Percentiles rank a stretch among this genome's conserved stretches.
Evolutionary conservation across 257 asterid genomes (phyloP).

Genomic region (Oldenlandia corymbosa): DNA sequence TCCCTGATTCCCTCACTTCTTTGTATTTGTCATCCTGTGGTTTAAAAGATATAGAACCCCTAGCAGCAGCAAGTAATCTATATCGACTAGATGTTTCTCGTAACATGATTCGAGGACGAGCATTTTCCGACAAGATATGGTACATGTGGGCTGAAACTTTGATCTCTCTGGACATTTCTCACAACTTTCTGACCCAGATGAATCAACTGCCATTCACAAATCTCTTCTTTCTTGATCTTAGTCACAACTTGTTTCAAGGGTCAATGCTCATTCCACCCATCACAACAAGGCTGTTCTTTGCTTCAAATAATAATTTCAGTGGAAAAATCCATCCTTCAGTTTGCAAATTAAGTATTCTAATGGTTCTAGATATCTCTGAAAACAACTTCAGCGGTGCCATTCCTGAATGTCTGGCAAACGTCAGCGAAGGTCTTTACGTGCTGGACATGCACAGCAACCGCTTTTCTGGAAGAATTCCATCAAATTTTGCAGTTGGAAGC

Average conservation of each 20-base stretch:
- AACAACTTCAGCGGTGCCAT: slow-evolving; percentile 16
- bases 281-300: neutral
- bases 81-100: slow-evolving; percentile 7
- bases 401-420: slow-evolving; percentile 13
- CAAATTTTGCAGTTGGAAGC: slow-evolving; percentile 16
- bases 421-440: slow-evolving; percentile 7
- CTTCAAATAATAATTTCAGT: slow-evolving; percentile 14
- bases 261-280: slow-evolving; percentile 8
- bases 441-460: slow-evolving; percentile 13
- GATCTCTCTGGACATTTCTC: slow-evolving; percentile 5
- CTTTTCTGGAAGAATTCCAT: slow-evolving; percentile 19
- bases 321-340: slow-evolving; percentile 17
- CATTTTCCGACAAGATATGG: slow-evolving; percentile 10
- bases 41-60: slow-evolving; percentile 5
- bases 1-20: slow-evolving; percentile 1
- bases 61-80: neutral
- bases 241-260: slow-evolving; percentile 10
- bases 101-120: slow-evolving; percentile 4
- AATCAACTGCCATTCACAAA: neutral
- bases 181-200: slow-evolving; percentile 7
- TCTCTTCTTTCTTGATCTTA: slow-evolving; percentile 11
- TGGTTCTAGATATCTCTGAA: slow-evolving; percentile 7
- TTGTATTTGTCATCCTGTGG: slow-evolving; percentile 13
- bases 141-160: neutral
- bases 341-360: slow-evolving; percentile 1